Percentiles rank a stretch among this genome's conserved stretches.
Conservation (phyloP, 345 rosid species). For the Eucalyptus globulus region DNA sequence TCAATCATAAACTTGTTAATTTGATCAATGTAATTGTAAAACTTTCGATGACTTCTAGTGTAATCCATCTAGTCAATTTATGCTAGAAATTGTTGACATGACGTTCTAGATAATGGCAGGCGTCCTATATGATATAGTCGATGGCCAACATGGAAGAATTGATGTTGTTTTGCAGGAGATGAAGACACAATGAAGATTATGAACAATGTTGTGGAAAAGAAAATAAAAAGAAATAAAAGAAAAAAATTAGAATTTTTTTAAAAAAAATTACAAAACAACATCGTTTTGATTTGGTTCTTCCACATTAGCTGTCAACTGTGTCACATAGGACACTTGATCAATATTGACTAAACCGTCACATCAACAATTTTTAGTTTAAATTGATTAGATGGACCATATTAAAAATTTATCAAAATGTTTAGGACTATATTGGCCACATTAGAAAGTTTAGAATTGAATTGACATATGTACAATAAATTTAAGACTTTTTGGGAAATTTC, state of each 20-base stretch:
- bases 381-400: neutral
- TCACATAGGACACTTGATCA: neutral
- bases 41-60: neutral
- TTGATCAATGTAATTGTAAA: neutral
- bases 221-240: neutral
- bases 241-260: neutral
- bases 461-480: accelerated
- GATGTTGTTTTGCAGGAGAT: neutral
- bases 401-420: neutral
- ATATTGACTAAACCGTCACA: neutral
- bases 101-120: accelerated
- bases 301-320: accelerated
- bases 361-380: neutral
- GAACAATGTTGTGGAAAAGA: neutral
- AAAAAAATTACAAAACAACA: neutral
- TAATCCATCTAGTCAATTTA: neutral
- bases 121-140: neutral
- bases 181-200: neutral
- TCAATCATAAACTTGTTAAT: neutral
- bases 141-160: neutral
- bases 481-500: neutral
- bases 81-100: neutral
- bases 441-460: neutral
- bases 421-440: neutral
- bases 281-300: neutral